Conservation (phyloP, 495 filamentous ascomycete species). For the Cercophora scortea region DNA sequence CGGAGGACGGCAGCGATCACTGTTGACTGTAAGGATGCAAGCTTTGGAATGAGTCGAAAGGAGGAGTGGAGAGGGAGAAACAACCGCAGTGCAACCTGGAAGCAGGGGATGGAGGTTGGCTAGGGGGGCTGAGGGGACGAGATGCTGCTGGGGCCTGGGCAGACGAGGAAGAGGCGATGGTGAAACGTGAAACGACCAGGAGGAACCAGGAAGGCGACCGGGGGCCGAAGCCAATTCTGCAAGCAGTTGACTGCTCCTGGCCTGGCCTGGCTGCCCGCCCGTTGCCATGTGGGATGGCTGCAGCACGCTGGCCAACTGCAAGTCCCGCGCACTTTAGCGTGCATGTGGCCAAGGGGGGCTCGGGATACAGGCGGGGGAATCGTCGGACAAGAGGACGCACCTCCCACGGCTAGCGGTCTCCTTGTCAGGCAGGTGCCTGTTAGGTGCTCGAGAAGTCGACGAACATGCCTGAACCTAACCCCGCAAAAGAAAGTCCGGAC, state of each 20-base stretch:
- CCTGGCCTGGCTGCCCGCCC: not conserved
- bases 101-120: not conserved
- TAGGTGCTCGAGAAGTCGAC: no score
- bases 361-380: no score
- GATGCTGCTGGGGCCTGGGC: not conserved
- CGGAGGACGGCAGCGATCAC: not conserved
- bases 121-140: not conserved
- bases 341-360: not conserved
- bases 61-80: not conserved
- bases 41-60: not conserved
- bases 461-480: no score
- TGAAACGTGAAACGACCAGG: no score
- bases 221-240: not conserved
- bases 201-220: not conserved
- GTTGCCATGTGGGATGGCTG: not conserved
- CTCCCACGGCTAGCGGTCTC: no score
- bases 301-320: not conserved
- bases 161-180: not conserved
- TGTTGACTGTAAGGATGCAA: no score
- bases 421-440: no score
- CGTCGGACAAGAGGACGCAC: no score
- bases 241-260: not conserved
- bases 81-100: not conserved
- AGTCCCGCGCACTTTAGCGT: not conserved
- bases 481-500: no score